These are phyloP conservation scores for Cytospora piceicola DNA, from an alignment of 2,329 filamentous ascomycete genomes.

Conservation along the genomic window DNA sequence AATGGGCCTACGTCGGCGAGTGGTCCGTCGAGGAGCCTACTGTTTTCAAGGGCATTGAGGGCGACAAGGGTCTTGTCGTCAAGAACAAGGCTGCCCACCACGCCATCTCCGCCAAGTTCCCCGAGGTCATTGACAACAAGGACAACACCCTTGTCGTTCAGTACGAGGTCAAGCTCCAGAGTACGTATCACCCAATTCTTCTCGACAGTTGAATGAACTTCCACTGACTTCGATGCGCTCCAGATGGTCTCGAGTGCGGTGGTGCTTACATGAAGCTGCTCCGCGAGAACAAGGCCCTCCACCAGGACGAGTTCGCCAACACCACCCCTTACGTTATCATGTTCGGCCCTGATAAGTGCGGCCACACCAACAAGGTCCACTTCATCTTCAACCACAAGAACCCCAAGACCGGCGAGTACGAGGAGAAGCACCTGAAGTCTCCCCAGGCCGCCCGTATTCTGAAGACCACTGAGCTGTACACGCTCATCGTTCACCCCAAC, in stretches of 20 bases:
- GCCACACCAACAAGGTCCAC: constrained; percentile 95
- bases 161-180: constrained; percentile 99
- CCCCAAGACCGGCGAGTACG: constrained; percentile 98
- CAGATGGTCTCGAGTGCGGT: constrained; percentile 94
- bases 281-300: constrained; percentile 94
- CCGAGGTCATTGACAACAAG: constrained; percentile 95
- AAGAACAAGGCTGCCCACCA: constrained; percentile 99
- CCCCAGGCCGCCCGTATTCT: constrained; percentile 84
- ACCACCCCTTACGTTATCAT: constrained; percentile 98
- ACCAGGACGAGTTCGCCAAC: constrained; percentile 97
- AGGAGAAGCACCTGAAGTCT: constrained; percentile 95
- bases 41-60: constrained; percentile 88
- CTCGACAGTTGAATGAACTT: neutral
- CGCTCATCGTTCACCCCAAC: constrained; percentile 93
- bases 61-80: constrained; percentile 94
- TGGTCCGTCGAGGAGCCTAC: constrained; percentile 95
- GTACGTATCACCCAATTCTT: constrained; percentile 56
- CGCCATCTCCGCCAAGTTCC: constrained; percentile 98
- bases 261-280: constrained; percentile 99
- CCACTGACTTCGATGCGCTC: constrained; percentile 24
- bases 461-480: constrained; percentile 95
- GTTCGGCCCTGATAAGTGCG: constrained; percentile 99
- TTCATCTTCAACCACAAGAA: constrained; percentile 99
- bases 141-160: constrained; percentile 96
- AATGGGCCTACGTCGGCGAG: constrained; percentile 96